Evolutionary conservation across 257 asterid species (phyloP), one percentile per base, ranked within the genome.

Genomic region (Rauvolfia tetraphylla): DNA sequence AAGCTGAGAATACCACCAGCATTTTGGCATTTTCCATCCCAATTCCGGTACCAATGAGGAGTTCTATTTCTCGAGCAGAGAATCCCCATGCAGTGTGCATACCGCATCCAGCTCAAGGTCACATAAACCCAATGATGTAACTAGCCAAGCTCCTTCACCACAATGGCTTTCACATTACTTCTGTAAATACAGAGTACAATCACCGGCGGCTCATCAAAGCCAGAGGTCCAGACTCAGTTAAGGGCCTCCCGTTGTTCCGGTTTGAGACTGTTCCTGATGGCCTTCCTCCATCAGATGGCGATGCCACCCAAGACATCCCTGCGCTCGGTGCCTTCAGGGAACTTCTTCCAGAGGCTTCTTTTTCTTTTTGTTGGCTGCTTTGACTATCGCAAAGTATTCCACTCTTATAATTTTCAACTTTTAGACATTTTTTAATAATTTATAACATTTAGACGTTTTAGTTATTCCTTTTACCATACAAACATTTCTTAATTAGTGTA

Each of bases 31-130:
- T 58, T 27, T 20, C 66, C 20, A n/a, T n/a, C 27, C 66, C 36
- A 10, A 25, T 29, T 14, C 23, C 41, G 12, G 2, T 13, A 1
- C 23, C 41, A 74, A 46, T 3, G 10, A 84, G 81, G 87, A 78
- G 65, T 53, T 73, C 80, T 0, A 42, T 48, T 36, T 31, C 57
- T 25, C 2, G 29, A 65, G 27, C 72, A 31, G 58, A 80, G 39
- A 78, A 81, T 34, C 88, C 83, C 5, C 93, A 90, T 83, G 93
- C 84, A 33, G 79, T 86, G 7, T 84, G 87, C 86, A 75, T 85
- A 10, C 92, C 92, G 7, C 77, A 2, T 8, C 92, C 92, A 6
- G 87, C 91, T 0, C 92, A 88, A 56, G 96, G 93, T 54, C 93
- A 84, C 82, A 73, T 90, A 3, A 88, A 61, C 41, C 91, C 96